A percentile compares a stretch with the other conserved stretches of the same genome.
Conservation (phyloP, 2,329 filamentous ascomycete species). For the Penicillium sp. region DNA sequence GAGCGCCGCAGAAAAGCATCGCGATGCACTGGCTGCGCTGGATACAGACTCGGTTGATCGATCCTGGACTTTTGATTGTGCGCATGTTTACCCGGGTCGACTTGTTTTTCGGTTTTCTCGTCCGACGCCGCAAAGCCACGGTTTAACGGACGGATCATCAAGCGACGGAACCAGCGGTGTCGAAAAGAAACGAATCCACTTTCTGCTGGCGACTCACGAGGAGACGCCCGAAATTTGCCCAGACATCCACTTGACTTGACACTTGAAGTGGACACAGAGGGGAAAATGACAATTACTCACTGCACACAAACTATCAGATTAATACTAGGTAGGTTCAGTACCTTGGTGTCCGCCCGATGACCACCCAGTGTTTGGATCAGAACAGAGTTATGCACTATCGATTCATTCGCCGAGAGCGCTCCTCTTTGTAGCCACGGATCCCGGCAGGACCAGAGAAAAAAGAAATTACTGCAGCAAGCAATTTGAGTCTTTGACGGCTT, state of each 20-base stretch:
- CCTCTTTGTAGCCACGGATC: constrained; percentile 2
- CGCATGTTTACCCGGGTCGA: neutral
- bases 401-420: constrained; percentile 12
- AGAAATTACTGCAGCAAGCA: neutral
- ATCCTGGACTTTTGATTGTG: neutral
- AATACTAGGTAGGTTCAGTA: neutral
- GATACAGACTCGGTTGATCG: neutral
- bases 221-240: constrained; percentile 20
- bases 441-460: neutral
- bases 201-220: constrained; percentile 13
- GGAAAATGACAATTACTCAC: too few relatives aligned
- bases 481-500: neutral
- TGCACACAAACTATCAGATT: too few relatives aligned
- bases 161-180: constrained; percentile 29
- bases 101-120: neutral
- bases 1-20: constrained; percentile 1
- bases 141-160: constrained; percentile 18
- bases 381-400: constrained; percentile 8
- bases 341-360: constrained; percentile 8
- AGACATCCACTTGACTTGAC: constrained; percentile 1
- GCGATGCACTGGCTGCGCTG: neutral
- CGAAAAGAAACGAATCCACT: constrained; percentile 22
- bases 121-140: constrained; percentile 21
- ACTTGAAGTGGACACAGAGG: neutral
- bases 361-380: constrained; percentile 4